phyloP scores from a whole-genome alignment of 495 filamentous ascomycete genomes.

The Daldinia decipiens region DNA sequence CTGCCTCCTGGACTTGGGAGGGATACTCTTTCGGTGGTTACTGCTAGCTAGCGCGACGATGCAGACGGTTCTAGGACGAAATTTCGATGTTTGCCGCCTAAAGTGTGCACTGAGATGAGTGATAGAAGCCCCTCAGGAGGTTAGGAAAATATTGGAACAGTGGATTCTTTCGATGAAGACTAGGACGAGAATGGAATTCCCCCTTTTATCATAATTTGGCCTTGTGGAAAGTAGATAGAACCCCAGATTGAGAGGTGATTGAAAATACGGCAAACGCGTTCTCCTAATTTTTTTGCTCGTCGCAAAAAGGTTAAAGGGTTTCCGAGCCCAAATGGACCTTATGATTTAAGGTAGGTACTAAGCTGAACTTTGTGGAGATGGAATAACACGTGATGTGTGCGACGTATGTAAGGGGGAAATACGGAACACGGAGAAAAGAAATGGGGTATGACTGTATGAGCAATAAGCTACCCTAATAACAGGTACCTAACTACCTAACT shows the following conservation, averaged over 20 bases:
- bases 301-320: conserved; percentile 33
- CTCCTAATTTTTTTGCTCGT: conserved; percentile 23
- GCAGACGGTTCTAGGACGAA: background rate
- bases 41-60: background rate
- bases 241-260: background rate
- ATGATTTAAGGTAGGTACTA: conserved; percentile 23
- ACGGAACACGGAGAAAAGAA: background rate
- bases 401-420: conserved; percentile 8
- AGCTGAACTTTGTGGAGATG: conserved; percentile 35
- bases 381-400: background rate
- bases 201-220: conserved; percentile 1
- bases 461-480: background rate
- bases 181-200: background rate
- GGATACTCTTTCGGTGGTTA: background rate
- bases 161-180: background rate
- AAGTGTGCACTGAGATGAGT: conserved; percentile 13
- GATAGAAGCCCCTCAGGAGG: conserved; percentile 2
- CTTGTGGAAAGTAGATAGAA: conserved; percentile 15
- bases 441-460: background rate
- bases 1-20: background rate
- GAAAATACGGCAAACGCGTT: conserved; percentile 25
- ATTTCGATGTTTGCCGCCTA: conserved; percentile 5
- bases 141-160: background rate
- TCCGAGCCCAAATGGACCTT: conserved; percentile 37
- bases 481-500: no score